Evolutionary conservation across 2,329 filamentous ascomycete genomes (phyloP), one percentile per base, ranked within the genome.

Genomic region (Trichoderma atroviride): DNA sequence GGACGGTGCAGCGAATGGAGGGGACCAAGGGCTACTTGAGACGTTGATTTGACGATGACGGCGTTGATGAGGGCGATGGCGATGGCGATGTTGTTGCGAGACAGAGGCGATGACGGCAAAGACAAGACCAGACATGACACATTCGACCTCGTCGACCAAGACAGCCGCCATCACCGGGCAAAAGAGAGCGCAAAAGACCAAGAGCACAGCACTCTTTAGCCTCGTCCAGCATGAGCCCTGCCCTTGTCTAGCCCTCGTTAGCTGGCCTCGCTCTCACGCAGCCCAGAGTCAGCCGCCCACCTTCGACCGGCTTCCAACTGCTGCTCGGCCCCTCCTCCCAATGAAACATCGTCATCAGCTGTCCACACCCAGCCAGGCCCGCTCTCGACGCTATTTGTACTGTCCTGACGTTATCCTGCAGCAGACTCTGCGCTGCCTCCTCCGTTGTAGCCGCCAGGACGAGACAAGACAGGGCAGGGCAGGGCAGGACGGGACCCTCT

Each of bases 361-460:
- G 63, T 53, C 50, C 69, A 57, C 69, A 31, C 50, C 69, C 43
- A 31, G 50, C n/a, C 2, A 64, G 61, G 61, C 61, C 61, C 61
- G 61, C 53, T 31, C 27, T 33, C 29, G 53, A 33, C 56, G 40
- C 56, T 68, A 67, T 68, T 68, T 43, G 63, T 70, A 68, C 69
- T 62, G 69, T 70, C 58, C 63, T 61, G 69, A 67, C 63, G 68
- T 69, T 69, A 69, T 70, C 52, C 56, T 60, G 47, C 63, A 55
- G 33, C 33, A 31, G 16, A 33, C 19, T 35, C 31, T 37, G 43
- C 19, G 50, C 47, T 29, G 43, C 47, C n/a, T 67, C 14, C 55
- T 61, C 47, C 64, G 40, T 61, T 33, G 43, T 50, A 61, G 47
- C 61, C 69, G 47, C 22, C 14, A 19, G 50, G 16, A 43, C 40